These are phyloP conservation scores for Massariosphaeria phaeospora DNA, from an alignment of 495 filamentous ascomycete genomes.

Conservation along the genomic window DNA sequence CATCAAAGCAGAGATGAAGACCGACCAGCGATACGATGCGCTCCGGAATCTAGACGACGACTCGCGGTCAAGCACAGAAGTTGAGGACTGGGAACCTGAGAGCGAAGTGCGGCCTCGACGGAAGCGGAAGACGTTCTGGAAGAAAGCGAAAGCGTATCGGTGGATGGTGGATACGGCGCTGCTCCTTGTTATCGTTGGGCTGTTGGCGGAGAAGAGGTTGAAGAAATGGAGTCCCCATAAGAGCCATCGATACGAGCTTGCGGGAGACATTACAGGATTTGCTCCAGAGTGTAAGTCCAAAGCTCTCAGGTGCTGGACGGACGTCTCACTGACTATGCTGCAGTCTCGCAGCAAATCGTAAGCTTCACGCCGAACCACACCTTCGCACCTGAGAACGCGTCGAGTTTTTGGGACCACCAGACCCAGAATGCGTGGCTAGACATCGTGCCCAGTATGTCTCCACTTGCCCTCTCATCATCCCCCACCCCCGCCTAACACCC, in stretches of 20 bases:
- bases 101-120: background rate
- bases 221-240: background rate
- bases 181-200: slow-evolving; percentile 13
- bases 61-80: slow-evolving; percentile 13
- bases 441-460: slow-evolving; percentile 43
- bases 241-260: slow-evolving; percentile 14
- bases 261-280: slow-evolving; percentile 20
- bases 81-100: slow-evolving; percentile 4
- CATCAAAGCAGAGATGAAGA: slow-evolving; percentile 9
- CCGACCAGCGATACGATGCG: slow-evolving; percentile 8
- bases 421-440: slow-evolving; percentile 42
- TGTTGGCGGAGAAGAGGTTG: slow-evolving; percentile 20
- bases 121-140: slow-evolving; percentile 6
- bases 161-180: slow-evolving; percentile 18
- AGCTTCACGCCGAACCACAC: slow-evolving; percentile 41
- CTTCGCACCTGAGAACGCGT: slow-evolving; percentile 46
- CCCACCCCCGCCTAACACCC: background rate
- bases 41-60: slow-evolving; percentile 11
- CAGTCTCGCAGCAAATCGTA: slow-evolving; percentile 43
- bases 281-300: slow-evolving; percentile 14
- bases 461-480: background rate
- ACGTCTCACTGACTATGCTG: background rate
- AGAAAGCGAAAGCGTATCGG: slow-evolving; percentile 2
- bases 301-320: background rate
- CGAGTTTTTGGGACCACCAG: slow-evolving; percentile 44